Conservation (phyloP, 345 rosid genomes). For the Melaleuca quinquenervia region DNA sequence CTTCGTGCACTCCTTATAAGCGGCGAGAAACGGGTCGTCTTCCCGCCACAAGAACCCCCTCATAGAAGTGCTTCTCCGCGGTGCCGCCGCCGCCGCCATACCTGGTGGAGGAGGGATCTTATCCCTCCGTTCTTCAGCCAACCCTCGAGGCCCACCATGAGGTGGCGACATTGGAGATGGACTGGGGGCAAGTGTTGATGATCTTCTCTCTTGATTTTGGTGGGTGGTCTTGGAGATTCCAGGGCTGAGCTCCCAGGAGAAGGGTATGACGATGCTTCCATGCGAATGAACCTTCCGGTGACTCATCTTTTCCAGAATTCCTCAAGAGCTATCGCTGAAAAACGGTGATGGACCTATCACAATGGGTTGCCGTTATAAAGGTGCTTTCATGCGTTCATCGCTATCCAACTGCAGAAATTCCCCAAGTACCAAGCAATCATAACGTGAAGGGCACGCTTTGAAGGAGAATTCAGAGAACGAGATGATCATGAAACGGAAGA, state of each 20-base stretch:
- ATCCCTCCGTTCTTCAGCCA: neutral
- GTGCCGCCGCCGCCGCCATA: slow-evolving; percentile 11
- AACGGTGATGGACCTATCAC: neutral
- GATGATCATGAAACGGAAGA: slow-evolving; percentile 8
- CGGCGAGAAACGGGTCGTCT: slow-evolving; percentile 55
- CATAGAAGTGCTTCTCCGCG: slow-evolving; percentile 16
- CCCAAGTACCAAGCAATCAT: slow-evolving; percentile 18
- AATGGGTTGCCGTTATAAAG: neutral
- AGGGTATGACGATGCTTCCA: slow-evolving; percentile 42
- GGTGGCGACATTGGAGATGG: neutral
- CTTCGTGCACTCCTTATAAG: slow-evolving; percentile 59
- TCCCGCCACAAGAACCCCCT: slow-evolving; percentile 31
- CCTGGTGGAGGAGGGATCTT: slow-evolving; percentile 9
- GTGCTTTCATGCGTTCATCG: slow-evolving; percentile 14
- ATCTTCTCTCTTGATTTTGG: slow-evolving; percentile 1
- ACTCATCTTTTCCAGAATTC: neutral
- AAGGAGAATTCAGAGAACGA: slow-evolving; percentile 4
- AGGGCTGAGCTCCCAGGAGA: slow-evolving; percentile 61
- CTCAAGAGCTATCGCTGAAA: neutral
- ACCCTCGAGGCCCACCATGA: neutral
- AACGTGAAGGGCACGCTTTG: slow-evolving; percentile 21
- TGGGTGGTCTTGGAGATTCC: slow-evolving; percentile 38
- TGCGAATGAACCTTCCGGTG: slow-evolving; percentile 28
- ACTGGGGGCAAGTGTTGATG: neutral
- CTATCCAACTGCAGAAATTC: slow-evolving; percentile 15